Percentiles rank a stretch among this genome's conserved stretches.
Conservation (phyloP, 208 protist genomes). For the Naegleria lovaniensis region DNA sequence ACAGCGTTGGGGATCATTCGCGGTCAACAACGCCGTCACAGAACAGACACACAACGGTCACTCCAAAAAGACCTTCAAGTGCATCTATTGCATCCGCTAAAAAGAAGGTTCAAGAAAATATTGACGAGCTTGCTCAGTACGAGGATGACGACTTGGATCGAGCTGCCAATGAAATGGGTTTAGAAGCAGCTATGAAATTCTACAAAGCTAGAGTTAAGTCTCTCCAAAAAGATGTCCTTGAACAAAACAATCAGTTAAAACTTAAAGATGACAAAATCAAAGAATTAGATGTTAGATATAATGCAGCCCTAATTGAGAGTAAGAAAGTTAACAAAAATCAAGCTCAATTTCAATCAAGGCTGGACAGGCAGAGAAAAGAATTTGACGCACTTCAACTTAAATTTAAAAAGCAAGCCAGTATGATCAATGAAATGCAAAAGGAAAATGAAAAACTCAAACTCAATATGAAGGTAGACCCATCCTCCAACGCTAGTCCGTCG, state of each 20-base stretch:
- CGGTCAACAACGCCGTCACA: neutral
- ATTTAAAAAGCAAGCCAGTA: neutral
- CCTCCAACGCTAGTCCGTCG: neutral
- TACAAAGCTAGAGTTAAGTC: constrained; percentile 14
- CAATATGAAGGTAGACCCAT: neutral
- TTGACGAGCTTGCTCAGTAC: neutral
- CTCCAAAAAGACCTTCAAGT: neutral
- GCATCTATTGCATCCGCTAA: neutral
- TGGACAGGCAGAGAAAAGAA: constrained; percentile 10
- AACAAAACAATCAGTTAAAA: neutral
- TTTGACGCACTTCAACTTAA: constrained; percentile 8
- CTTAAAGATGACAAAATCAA: neutral
- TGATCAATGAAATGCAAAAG: constrained; percentile 1
- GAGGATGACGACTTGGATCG: neutral
- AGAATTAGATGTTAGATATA: neutral
- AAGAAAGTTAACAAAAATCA: neutral
- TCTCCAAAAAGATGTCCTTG: neutral
- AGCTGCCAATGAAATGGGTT: neutral
- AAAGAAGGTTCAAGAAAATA: neutral
- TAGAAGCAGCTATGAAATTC: constrained; percentile 25
- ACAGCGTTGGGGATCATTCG: neutral
- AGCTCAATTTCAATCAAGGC: neutral
- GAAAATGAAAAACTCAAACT: neutral
- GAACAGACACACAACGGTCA: no score
- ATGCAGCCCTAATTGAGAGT: neutral